Conservation (phyloP, 108 stramenopile species). For the Discostella pseudostelligera region DNA sequence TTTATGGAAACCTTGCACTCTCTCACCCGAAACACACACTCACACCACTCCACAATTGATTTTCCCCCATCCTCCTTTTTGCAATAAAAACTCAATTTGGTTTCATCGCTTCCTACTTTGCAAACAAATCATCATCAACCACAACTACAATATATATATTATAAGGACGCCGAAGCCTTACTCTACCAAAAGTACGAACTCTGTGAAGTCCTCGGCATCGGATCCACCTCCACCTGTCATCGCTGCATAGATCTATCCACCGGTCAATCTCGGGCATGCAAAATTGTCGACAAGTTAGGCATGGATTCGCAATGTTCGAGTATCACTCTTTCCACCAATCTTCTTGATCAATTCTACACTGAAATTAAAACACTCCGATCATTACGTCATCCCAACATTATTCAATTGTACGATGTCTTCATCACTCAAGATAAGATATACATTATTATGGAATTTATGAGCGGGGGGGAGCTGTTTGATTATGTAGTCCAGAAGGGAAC, state of each 20-base stretch:
- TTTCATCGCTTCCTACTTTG: too few relatives aligned
- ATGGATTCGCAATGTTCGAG: slow-evolving; percentile 89
- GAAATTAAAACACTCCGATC: slow-evolving; percentile 85
- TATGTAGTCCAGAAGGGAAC: slow-evolving; percentile 96
- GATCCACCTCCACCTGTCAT: slow-evolving; percentile 94
- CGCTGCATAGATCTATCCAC: slow-evolving; percentile 66
- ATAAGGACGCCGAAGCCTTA: slow-evolving; percentile 57
- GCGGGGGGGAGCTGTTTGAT: slow-evolving; percentile 98
- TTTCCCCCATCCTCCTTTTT: not conserved
- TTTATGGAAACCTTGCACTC: not conserved
- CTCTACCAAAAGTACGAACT: slow-evolving; percentile 85
- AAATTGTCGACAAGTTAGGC: slow-evolving; percentile 93
- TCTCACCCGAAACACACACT: not conserved
- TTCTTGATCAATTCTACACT: slow-evolving; percentile 93
- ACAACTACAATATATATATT: not conserved
- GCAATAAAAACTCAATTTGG: too few relatives aligned
- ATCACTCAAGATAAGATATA: slow-evolving; percentile 88
- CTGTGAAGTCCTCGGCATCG: slow-evolving; percentile 92
- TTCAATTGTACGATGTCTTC: slow-evolving; percentile 91
- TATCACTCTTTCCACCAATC: too few relatives aligned
- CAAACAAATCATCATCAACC: too few relatives aligned
- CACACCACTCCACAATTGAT: not conserved
- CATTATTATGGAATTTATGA: slow-evolving; percentile 97
- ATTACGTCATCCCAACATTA: slow-evolving; percentile 91
- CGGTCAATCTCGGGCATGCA: slow-evolving; percentile 85